These are phyloP conservation scores for Vitis hybrid DNA, from an alignment of 177 flowering plant species.

Conservation along the genomic window DNA sequence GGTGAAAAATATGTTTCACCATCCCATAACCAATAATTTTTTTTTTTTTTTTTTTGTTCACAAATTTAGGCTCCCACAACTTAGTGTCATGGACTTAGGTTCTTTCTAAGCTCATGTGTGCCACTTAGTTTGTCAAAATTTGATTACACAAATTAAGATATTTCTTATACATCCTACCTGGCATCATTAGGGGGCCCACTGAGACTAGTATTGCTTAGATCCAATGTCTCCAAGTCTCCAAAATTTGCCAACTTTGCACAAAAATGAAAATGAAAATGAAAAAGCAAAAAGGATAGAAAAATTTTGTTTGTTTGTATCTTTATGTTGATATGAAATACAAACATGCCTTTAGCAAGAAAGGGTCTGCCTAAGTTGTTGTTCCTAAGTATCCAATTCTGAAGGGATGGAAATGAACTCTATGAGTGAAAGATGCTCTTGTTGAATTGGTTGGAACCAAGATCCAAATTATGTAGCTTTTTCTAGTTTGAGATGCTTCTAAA, in stretches of 20 bases:
- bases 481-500: too few relatives aligned
- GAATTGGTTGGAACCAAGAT: background rate
- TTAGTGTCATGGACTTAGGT: too few relatives aligned
- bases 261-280: background rate
- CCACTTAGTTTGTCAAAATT: too few relatives aligned
- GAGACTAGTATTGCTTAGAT: background rate
- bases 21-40: too few relatives aligned
- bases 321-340: too few relatives aligned
- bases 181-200: background rate
- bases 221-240: background rate
- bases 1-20: too few relatives aligned
- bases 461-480: too few relatives aligned
- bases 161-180: background rate
- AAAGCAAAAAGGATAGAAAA: too few relatives aligned
- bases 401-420: background rate
- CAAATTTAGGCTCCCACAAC: too few relatives aligned
- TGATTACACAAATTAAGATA: too few relatives aligned
- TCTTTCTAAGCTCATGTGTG: too few relatives aligned
- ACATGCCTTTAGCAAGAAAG: background rate
- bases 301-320: background rate
- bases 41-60: too few relatives aligned
- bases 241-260: background rate
- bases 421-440: background rate
- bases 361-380: background rate
- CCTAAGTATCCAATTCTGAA: background rate